phyloP scores from a whole-genome alignment of 192 early-diverging fungal species.

The Funneliformis mosseae region DNA sequence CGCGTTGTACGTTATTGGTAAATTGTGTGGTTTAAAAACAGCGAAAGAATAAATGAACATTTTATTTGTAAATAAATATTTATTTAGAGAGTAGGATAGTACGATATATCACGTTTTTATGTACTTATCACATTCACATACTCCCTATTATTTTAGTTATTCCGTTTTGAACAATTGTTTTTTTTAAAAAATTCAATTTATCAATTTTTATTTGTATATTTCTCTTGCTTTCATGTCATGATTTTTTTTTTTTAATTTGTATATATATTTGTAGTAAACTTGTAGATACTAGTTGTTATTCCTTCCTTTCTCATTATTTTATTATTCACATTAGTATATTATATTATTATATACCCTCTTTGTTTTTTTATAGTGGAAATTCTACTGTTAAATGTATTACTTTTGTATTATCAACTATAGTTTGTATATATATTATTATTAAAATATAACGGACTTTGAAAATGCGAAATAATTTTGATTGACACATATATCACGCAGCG shows the following conservation, averaged over 20 bases:
- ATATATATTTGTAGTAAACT: constrained; percentile 20
- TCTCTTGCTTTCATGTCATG: neutral
- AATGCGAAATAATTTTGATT: too few relatives aligned
- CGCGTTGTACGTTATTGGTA: constrained; percentile 30
- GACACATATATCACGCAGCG: too few relatives aligned
- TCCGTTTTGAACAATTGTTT: constrained; percentile 15
- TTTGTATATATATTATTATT: neutral
- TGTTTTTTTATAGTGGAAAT: neutral
- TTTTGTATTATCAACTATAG: neutral
- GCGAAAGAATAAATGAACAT: constrained; percentile 3
- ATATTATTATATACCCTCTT: neutral
- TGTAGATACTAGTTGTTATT: constrained; percentile 4
- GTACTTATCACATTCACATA: neutral
- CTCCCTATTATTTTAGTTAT: neutral
- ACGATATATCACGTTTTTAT: neutral
- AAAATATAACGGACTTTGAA: neutral
- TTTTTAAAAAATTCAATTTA: neutral
- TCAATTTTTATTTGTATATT: constrained; percentile 21
- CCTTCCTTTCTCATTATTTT: neutral
- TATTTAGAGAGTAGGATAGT: neutral
- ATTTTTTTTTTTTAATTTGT: constrained; percentile 25
- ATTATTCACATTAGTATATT: neutral
- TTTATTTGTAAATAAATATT: constrained; percentile 17
- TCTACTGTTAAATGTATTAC: constrained; percentile 1
- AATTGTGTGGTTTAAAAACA: neutral